These are phyloP conservation scores for Cercospora nicotianae DNA, from an alignment of 2,329 filamentous ascomycete genomes.

Conservation along the genomic window DNA sequence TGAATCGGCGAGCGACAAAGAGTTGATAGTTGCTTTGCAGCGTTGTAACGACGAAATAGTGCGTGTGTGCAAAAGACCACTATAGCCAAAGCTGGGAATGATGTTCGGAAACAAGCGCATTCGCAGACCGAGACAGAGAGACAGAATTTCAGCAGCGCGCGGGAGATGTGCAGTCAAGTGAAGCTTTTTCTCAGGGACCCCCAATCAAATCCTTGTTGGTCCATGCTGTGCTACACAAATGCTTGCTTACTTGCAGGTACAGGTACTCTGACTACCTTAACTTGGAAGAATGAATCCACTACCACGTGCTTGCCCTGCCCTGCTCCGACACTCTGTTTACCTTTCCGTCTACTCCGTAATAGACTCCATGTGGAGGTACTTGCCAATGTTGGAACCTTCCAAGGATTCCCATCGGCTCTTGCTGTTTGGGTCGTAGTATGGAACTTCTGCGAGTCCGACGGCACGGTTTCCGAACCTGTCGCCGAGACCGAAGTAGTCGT, in stretches of 20 bases:
- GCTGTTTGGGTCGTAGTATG: conserved; percentile 55
- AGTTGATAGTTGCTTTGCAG: not conserved
- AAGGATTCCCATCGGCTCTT: conserved; percentile 23
- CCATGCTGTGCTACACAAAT: not conserved
- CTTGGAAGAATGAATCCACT: not conserved
- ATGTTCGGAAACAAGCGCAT: not conserved
- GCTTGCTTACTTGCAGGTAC: not conserved
- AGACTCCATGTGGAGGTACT: not conserved
- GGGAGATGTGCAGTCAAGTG: not conserved
- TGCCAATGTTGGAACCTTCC: not conserved
- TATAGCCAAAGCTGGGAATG: not conserved
- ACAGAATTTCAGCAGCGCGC: not conserved
- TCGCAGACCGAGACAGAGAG: not conserved
- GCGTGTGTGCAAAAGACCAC: not conserved
- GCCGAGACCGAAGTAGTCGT: conserved; percentile 59
- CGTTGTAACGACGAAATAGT: not conserved
- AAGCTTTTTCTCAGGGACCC: not conserved
- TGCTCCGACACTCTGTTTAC: not conserved
- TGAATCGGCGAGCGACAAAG: not conserved
- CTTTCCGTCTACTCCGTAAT: not conserved
- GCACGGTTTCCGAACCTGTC: conserved; percentile 54
- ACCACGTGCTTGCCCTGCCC: not conserved
- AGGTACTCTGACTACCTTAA: not conserved
- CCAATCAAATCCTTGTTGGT: not conserved
- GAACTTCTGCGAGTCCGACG: conserved; percentile 58